Evolutionary conservation across 2,329 filamentous ascomycete species (phyloP), one percentile per base, ranked within the genome.

Genomic region (Aspergillus niger): DNA sequence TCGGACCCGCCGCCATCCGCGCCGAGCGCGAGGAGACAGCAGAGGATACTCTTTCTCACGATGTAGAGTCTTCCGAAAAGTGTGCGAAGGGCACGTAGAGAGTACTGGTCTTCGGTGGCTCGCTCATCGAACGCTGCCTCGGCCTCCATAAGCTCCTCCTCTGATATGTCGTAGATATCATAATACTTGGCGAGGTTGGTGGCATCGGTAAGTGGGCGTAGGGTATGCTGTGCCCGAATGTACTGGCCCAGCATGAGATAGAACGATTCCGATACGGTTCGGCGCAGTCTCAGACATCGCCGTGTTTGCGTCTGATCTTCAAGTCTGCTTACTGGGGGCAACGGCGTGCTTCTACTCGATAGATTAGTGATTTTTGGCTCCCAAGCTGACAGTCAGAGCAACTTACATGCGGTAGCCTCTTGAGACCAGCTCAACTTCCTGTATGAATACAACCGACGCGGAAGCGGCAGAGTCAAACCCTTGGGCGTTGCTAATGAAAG

Each of bases 341-440:
- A 79, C 24, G 93, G 94, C 15, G 88, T 89, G 81, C 91, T 96
- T 78, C 91, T 96, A 69, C 57, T 61, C 36, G 41, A 41, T 57
- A 70, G 66, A 63, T 67, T 63, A 70, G 65, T 57, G 60, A 51
- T 53, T 58, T 57, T 49, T 52, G 48, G 11, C 8, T 49, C 22
- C 71, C 54, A 71, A 60, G 24, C 28, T 43, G 55, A 26, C 17
- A 44, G 38, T 22, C 39, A 36, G 6, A 39, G 32, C 49, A 52
- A 79, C 88, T 75, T 77, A 92, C 87, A 97, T 83, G 77, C 91
- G 85, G 76, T 96, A 97, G 22, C 93, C 93, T 67, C 93, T 87
- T 30, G 93, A 96, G 26, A 97, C 92, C 32, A 97, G 83, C 78
- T 97, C 93, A n/a, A 97, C 92, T 77, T 97, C 93, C 74, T 97